Evolutionary conservation across 371 early-diverging fungal species (phyloP), one percentile per base, ranked within the genome.

Genomic region (Entomophthora muscae): DNA sequence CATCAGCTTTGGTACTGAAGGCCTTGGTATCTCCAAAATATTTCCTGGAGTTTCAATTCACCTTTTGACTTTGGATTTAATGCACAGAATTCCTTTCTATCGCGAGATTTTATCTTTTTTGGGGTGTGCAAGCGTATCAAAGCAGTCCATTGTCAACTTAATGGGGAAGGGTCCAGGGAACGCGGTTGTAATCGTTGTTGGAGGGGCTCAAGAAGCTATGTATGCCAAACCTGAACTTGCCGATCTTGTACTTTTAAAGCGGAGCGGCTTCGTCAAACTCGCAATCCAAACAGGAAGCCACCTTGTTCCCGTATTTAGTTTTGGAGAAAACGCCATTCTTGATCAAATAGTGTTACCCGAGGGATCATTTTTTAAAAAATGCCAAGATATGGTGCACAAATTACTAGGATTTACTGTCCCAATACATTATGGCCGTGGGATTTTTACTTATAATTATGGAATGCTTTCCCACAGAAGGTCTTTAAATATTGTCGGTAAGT

Each of bases 251-350:
- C 68, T 90, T 2, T 76, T 78, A 61, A 84, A 81, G 56, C 75
- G 91, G 32, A 69, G 81, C 27, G 91, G 91, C 2, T 90, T 90
- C 65, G 81, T 90, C 69, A 83, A 86, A 23, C 69, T 88, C 60
- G 91, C 91, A 3, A 81, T 90, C 33, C 74, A 76, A 63, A 81
- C 80, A 29, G 83, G 33, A 55, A 83, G 84, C 12, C 73, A 76
- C 7, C 66, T 90, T 27, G 85, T 87, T 0, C 91, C 91, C 3
- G 75, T 82, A 1, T 80, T 85, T 65, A 78, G 81, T 0, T 89
- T 90, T 76, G 90, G 90, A 32, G 90, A 90, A 69, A 90, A 89
- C 69, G 88, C 90, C 33, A 66, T 90, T 17, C 89, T 81, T 65
- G 78, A 78, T 55, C 83, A 61, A 56, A 56, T 61, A 32, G 53